Conservation (phyloP, 305 asterid species). For the Solanum hybrid region DNA sequence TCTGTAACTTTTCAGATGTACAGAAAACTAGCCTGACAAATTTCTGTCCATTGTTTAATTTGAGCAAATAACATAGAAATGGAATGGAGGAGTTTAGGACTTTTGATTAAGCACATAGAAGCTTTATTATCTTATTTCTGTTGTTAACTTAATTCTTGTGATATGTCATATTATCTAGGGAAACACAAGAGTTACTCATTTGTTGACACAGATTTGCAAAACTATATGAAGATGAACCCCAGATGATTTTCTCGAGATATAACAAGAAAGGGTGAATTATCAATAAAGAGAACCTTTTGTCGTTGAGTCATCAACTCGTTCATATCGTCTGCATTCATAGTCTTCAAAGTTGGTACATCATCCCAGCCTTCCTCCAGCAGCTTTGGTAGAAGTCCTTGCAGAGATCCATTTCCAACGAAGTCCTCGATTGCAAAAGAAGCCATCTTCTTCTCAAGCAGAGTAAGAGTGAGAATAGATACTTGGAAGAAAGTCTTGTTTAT, state of each 20-base stretch:
- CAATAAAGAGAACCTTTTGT: constrained; percentile 53
- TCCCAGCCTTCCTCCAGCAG: constrained; percentile 83
- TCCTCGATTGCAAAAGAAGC: constrained; percentile 77
- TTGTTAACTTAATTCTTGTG: not conserved
- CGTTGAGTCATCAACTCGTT: constrained; percentile 49
- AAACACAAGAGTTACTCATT: not conserved
- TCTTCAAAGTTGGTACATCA: constrained; percentile 76
- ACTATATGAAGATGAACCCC: not conserved
- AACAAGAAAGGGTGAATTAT: constrained; percentile 9
- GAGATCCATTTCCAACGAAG: constrained; percentile 62
- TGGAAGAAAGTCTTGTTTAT: not conserved
- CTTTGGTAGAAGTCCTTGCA: constrained; percentile 41
- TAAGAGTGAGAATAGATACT: not conserved
- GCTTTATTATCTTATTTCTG: not conserved
- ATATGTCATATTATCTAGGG: not conserved
- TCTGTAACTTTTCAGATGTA: not conserved
- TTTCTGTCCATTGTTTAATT: not conserved
- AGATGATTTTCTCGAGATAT: not conserved
- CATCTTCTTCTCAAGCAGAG: constrained; percentile 28
- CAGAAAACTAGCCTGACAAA: not conserved
- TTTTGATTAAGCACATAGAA: not conserved
- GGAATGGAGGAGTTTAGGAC: not conserved
- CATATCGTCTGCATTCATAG: constrained; percentile 67
- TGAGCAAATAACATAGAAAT: not conserved
- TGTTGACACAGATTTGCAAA: not conserved